phyloP scores from a whole-genome alignment of 306 rosid species.

The Sicyos edulis region DNA sequence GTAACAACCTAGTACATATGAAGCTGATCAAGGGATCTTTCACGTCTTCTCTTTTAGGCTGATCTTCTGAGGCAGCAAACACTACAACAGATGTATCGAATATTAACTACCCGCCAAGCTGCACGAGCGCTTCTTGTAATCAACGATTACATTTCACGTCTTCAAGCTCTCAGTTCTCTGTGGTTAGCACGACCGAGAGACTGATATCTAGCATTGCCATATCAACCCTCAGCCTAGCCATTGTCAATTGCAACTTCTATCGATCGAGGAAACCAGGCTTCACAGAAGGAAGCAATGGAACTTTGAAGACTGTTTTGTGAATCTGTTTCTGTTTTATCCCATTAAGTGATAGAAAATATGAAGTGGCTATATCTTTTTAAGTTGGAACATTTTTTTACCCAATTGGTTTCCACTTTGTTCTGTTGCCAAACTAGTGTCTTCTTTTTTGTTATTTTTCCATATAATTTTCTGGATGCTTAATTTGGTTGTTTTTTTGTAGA shows the following conservation, averaged over 20 bases:
- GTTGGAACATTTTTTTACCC: not conserved
- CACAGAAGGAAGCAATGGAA: not conserved
- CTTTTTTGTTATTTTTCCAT: not conserved
- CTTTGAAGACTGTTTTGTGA: not conserved
- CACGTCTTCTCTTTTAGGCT: conserved; percentile 37
- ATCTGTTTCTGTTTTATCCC: conserved; percentile 11
- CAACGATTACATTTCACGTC: conserved; percentile 58
- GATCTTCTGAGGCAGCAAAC: conserved; percentile 85
- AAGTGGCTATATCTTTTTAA: not conserved
- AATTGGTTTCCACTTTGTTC: conserved; percentile 9
- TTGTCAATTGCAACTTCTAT: no score
- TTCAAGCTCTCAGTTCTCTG: conserved; percentile 73
- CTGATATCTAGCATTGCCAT: not conserved
- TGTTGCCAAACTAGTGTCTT: not conserved
- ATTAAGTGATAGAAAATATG: not conserved
- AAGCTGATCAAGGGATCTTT: not conserved
- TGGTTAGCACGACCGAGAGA: conserved; percentile 81
- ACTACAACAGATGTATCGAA: conserved; percentile 66
- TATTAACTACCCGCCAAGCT: conserved; percentile 62
- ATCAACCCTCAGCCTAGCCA: not conserved
- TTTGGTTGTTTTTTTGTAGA: not conserved
- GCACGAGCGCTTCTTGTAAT: conserved; percentile 68
- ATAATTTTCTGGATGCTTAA: not conserved
- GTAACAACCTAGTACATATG: not conserved
- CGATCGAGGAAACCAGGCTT: not conserved